These are phyloP conservation scores for Endotrypanum monterogeii DNA, from an alignment of 208 protist genomes.

Conservation along the genomic window DNA sequence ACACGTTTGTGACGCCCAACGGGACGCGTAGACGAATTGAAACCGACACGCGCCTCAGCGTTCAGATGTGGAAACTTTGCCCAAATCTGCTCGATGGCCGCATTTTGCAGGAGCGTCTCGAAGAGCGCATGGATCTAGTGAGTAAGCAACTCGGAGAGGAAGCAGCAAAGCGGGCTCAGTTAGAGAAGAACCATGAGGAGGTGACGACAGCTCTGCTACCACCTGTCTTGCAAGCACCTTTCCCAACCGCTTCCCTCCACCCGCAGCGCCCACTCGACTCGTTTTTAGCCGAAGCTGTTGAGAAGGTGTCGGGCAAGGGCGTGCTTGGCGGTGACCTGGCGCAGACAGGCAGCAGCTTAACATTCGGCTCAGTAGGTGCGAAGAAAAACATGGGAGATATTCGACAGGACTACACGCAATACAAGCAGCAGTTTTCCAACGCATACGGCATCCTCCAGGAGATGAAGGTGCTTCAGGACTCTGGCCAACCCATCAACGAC, in stretches of 20 bases:
- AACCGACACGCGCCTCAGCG: slow-evolving; percentile 75
- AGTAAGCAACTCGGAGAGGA: slow-evolving; percentile 33
- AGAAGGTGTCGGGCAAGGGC: slow-evolving; percentile 23
- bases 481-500: slow-evolving; percentile 75
- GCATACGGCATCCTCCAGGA: slow-evolving; percentile 76
- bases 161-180: slow-evolving; percentile 23
- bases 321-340: slow-evolving; percentile 38
- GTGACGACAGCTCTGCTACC: slow-evolving; percentile 26
- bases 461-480: slow-evolving; percentile 74
- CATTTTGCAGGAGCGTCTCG: slow-evolving; percentile 71
- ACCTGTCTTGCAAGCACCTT: slow-evolving; percentile 12
- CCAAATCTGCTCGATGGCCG: slow-evolving; percentile 68
- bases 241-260: slow-evolving; percentile 6
- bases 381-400: slow-evolving; percentile 42
- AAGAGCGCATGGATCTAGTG: slow-evolving; percentile 43
- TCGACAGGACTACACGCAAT: slow-evolving; percentile 55
- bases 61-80: slow-evolving; percentile 83
- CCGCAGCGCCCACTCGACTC: slow-evolving; percentile 27
- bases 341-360: slow-evolving; percentile 8
- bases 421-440: slow-evolving; percentile 82
- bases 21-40: slow-evolving; percentile 46
- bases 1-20: slow-evolving; percentile 45
- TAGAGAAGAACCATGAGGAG: slow-evolving; percentile 21
- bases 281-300: slow-evolving; percentile 15
- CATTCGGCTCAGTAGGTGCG: not conserved